Base-by-base conservation (phyloP, 176 grass and related monocot genomes). In the Echinochloa phyllopogon region DNA sequence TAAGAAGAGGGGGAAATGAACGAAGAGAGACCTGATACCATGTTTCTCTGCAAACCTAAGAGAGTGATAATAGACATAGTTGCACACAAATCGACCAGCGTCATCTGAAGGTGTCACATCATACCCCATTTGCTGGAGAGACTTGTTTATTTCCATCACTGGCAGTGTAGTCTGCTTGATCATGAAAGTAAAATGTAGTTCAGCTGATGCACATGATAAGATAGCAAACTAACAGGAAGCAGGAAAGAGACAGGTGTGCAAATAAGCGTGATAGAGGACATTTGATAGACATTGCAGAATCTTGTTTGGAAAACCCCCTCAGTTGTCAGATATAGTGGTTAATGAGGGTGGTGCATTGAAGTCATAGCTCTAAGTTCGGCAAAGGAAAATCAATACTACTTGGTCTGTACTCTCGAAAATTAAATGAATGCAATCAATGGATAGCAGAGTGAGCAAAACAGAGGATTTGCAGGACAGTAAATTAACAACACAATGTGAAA, bases 31-130 rank as follows among this genome's bases (percentile, higher is more conserved):
- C 41, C 85, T 75, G 67, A 96, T 96, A 17, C 60, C 74, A 62
- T 81, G 85, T 45, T 89, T 82, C 79, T 91, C 94, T 36, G 94
- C 80, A 37, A 96, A 96, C 78, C 81, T 85, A 82, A 96, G 91
- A 21, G 94, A 96, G 72, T 93, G 94, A 36, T 96, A 96, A 45
- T 96, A 96, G 42, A 93, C 88, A 89, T 91, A 96, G 67, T 96
- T 93, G 88, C 94, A 96, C 47, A 96, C 91, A 59, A 96, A 96
- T 57, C 94, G 88, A 58, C 91, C 94, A 33, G 91, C 94, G 25
- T 96, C 91, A 62, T 96, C 77, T 62, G 94, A 96, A 82, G 68
- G 84, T 14, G 47, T 64, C 59, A 93, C 94, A 55, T 96, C 89
- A 47, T 91, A 93, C 13, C 91, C 94, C 86, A 89, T 93, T 29